Base-by-base conservation (phyloP, 2,329 filamentous ascomycete genomes). In the Chaetomium globosum region DNA sequence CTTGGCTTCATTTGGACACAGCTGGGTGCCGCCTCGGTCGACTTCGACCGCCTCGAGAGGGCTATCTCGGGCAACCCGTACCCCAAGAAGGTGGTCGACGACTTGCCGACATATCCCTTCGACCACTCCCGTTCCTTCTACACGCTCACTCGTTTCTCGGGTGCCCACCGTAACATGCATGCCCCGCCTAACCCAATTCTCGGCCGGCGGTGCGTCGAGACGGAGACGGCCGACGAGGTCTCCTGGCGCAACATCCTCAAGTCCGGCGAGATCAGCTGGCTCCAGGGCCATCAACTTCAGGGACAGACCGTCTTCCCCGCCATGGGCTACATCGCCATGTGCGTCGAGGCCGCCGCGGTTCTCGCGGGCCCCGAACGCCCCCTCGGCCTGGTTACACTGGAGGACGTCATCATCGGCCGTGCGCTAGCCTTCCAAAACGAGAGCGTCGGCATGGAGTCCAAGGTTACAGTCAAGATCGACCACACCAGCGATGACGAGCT, bases 321-420 rank as follows among this genome's bases (percentile, higher is more conserved):
- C 1, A 77, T 81, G 0, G 80, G 75, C 0, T 84, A 81, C 67
- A 61, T 82, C 0, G 72, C 75, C 19, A 79, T 82, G 71, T 79
- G 77, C 0, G 71, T 80, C 0, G 81, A 83, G 64, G 81, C 81
- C 0, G 19, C 6, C 0, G 36, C 39, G 2, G 28, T 19, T 2
- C 19, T 51, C 21, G 21, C 46, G 2, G 46, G n/a, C 9, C 19
- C 46, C 31, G 53, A 48, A 2, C 39, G 43, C 1, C 43, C 36
- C 5, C 55, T 49, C n/a, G 56, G 39, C 26, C 36, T 61, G 4
- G 53, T 67, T 13, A 43, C 61, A 5, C 39, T 43, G 1, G 54
- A 68, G 4, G 57, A 49, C 46, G 26, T 70, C 1, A 21, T 30
- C 49, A 65, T 76, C 6, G 36, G 71, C 10, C 72, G 70, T n/a